Evolutionary conservation across 78 protist genomes (phyloP).

Genomic region (Reticulomyxa filosa): DNA sequence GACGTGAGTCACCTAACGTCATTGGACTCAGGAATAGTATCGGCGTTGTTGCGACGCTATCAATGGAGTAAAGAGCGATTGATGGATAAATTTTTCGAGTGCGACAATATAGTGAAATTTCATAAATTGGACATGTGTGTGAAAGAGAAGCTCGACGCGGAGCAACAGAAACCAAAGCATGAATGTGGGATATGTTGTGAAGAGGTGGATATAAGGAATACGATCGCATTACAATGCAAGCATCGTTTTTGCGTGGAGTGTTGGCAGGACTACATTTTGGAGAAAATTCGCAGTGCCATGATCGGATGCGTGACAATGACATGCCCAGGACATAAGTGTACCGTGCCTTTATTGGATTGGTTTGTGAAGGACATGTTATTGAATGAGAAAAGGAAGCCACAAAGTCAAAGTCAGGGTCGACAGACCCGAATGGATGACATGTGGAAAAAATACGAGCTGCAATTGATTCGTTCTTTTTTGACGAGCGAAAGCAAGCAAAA

Average conservation of each 20-base stretch:
- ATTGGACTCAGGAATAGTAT: too few species aligned
- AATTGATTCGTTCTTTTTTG: slow-evolving; percentile 16
- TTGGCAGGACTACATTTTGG: background rate
- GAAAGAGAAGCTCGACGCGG: background rate
- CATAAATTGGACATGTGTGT: background rate
- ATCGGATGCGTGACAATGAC: background rate
- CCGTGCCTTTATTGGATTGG: background rate
- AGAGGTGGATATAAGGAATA: background rate
- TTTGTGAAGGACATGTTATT: background rate
- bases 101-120: background rate
- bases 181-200: slow-evolving; percentile 31
- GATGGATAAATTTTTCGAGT: background rate
- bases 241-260: slow-evolving; percentile 6
- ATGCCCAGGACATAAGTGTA: slow-evolving; percentile 15
- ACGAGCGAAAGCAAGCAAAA: background rate
- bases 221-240: slow-evolving; percentile 1
- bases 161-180: background rate
- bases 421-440: slow-evolving; percentile 12
- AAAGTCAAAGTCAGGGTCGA: background rate
- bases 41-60: too few species aligned
- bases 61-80: background rate
- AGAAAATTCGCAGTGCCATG: background rate
- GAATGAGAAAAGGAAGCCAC: background rate
- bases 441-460: slow-evolving; percentile 32
- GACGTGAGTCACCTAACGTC: too few species aligned